phyloP scores from a whole-genome alignment of 1,284 basidiomycete genomes.

The Tylopilus orsonianus region DNA sequence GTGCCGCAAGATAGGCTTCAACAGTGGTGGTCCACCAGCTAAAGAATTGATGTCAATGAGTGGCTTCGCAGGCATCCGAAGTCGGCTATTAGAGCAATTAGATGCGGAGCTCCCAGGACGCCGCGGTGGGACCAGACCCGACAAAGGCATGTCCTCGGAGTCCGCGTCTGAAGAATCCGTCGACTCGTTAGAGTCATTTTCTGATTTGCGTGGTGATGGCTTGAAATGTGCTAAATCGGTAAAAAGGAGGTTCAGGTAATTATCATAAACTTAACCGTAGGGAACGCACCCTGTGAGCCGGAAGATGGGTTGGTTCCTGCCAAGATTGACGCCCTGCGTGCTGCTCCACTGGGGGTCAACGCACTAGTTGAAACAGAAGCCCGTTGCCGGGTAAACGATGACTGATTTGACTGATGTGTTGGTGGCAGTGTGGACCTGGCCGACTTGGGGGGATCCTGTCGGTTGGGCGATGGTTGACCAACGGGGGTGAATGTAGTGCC shows the following conservation, averaged over 20 bases:
- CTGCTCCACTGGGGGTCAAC: slow-evolving; percentile 38
- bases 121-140: slow-evolving; percentile 39
- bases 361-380: slow-evolving; percentile 42
- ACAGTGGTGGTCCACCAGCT: slow-evolving; percentile 29
- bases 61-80: slow-evolving; percentile 42
- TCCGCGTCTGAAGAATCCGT: slow-evolving; percentile 30
- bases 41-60: slow-evolving; percentile 49
- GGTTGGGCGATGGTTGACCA: not conserved
- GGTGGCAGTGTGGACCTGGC: slow-evolving; percentile 7
- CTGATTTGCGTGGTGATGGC: slow-evolving; percentile 2
- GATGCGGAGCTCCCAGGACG: slow-evolving; percentile 48
- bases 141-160: slow-evolving; percentile 45
- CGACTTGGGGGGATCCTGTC: slow-evolving; percentile 4
- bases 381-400: slow-evolving; percentile 16
- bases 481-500: not conserved
- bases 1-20: slow-evolving; percentile 29
- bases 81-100: slow-evolving; percentile 30
- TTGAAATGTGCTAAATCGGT: slow-evolving; percentile 13
- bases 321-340: slow-evolving; percentile 37
- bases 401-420: slow-evolving; percentile 14
- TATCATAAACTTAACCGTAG: not conserved
- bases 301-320: slow-evolving; percentile 23
- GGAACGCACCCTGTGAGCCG: slow-evolving; percentile 17
- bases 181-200: slow-evolving; percentile 22
- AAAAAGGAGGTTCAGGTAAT: not conserved